phyloP scores from a whole-genome alignment of 306 rosid genomes.

The Canavalia gladiata region DNA sequence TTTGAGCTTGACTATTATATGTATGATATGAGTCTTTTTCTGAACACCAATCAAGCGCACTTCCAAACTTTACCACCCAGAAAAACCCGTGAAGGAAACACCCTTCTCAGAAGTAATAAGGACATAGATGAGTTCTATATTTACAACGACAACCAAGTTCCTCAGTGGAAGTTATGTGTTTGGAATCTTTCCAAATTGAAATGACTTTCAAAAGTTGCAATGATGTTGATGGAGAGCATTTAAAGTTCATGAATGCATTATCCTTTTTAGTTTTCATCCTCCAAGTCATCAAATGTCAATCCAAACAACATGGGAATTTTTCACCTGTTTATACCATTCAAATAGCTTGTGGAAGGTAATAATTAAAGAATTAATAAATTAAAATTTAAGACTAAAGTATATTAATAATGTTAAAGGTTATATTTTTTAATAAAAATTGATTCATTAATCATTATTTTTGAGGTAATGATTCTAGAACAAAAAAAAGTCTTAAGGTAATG shows the following conservation, averaged over 20 bases:
- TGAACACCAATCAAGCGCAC: constrained; percentile 45
- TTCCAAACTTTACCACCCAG: constrained; percentile 16
- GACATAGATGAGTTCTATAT: constrained; percentile 19
- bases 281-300: constrained; percentile 40
- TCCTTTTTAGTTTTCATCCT: constrained; percentile 2
- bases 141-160: constrained; percentile 32
- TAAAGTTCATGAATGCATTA: constrained; percentile 21
- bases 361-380: no score
- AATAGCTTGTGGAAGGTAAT: background rate
- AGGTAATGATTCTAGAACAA: no score
- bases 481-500: no score
- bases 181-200: constrained; percentile 44
- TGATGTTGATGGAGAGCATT: constrained; percentile 47
- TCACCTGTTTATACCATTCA: background rate
- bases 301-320: background rate
- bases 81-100: constrained; percentile 22
- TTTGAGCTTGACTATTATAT: background rate
- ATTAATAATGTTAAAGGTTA: no score
- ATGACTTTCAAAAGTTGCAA: constrained; percentile 56
- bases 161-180: constrained; percentile 47
- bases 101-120: constrained; percentile 10
- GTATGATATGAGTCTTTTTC: constrained; percentile 42
- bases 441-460: no score
- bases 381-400: no score
- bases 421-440: no score